Conservation (phyloP, 2,329 filamentous ascomycete species). For the Cladosporium velox region DNA sequence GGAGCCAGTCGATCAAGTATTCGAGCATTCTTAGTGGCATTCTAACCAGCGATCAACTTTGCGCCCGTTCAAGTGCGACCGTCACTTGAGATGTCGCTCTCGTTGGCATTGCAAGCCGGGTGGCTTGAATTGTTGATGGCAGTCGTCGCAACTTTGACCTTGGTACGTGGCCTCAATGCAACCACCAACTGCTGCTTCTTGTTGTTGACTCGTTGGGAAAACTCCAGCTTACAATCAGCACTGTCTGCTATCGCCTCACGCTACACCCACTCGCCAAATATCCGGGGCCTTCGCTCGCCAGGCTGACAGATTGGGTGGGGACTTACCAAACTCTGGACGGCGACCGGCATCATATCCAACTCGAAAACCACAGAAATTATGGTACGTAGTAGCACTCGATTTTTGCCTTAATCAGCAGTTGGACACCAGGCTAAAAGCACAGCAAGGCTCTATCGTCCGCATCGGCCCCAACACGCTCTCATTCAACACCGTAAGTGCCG, state of each 20-base stretch:
- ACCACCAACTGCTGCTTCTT: neutral
- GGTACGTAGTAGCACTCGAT: slow-evolving; percentile 29
- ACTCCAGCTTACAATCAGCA: neutral
- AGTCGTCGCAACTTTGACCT: neutral
- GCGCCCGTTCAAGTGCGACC: neutral
- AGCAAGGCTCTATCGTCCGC: neutral
- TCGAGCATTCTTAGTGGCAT: neutral
- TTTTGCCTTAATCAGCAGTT: neutral
- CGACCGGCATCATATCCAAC: slow-evolving; percentile 34
- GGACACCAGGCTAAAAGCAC: neutral
- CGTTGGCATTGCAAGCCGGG: neutral
- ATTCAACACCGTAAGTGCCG: neutral
- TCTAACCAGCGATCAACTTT: neutral
- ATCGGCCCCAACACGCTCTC: neutral
- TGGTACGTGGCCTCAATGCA: neutral
- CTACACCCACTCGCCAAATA: slow-evolving; percentile 30
- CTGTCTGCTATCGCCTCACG: neutral
- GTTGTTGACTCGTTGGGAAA: neutral
- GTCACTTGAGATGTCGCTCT: neutral
- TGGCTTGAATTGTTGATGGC: neutral
- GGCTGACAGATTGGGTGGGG: slow-evolving; percentile 33
- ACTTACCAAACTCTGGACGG: slow-evolving; percentile 35
- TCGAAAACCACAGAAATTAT: slow-evolving; percentile 68
- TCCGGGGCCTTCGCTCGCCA: slow-evolving; percentile 43
- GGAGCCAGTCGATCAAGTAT: neutral